Percentiles rank a stretch among this genome's conserved stretches.
Evolutionary conservation across 2,329 filamentous ascomycete species (phyloP).

Genomic region (Myriosclerotinia scirpicola): DNA sequence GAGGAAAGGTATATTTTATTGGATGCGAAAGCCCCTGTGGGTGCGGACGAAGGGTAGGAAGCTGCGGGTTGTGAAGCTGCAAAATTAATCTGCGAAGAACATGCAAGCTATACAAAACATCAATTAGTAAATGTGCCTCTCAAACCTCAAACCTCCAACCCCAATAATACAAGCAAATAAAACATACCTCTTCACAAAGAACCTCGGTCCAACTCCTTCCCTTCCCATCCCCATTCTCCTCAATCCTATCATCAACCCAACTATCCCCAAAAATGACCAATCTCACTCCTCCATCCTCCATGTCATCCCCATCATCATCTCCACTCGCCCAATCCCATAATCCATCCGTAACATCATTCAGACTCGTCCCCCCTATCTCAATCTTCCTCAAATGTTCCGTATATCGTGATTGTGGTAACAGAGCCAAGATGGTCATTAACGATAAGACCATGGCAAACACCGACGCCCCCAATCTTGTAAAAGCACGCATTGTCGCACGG

Average conservation of each 20-base stretch:
- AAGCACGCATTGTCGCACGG: conserved; percentile 20
- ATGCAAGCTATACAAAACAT: conserved; percentile 33
- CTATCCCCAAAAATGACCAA: conserved; percentile 40
- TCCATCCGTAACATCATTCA: conserved; percentile 27
- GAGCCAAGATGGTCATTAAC: conserved; percentile 28
- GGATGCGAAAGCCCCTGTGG: conserved; percentile 34
- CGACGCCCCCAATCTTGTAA: conserved; percentile 31
- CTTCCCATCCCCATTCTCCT: conserved; percentile 24
- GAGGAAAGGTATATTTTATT: conserved; percentile 30
- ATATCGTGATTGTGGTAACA: conserved; percentile 29
- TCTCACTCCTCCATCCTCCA: conserved; percentile 26
- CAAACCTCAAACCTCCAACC: neutral
- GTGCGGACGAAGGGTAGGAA: conserved; percentile 28
- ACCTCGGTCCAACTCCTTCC: conserved; percentile 37
- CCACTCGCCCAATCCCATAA: conserved; percentile 32
- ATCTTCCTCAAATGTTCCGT: conserved; percentile 33
- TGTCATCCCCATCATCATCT: conserved; percentile 21
- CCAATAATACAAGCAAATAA: neutral
- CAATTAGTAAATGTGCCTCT: neutral
- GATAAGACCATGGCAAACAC: conserved; percentile 33
- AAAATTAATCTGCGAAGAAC: conserved; percentile 37
- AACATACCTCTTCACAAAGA: conserved; percentile 38
- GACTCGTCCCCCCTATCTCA: conserved; percentile 24
- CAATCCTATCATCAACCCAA: conserved; percentile 36
- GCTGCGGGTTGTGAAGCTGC: conserved; percentile 34